A percentile compares a stretch with the other conserved stretches of the same genome.
These are phyloP conservation scores for Rhizoctonia solani DNA, from an alignment of 1,284 basidiomycete species.

Conservation along the genomic window DNA sequence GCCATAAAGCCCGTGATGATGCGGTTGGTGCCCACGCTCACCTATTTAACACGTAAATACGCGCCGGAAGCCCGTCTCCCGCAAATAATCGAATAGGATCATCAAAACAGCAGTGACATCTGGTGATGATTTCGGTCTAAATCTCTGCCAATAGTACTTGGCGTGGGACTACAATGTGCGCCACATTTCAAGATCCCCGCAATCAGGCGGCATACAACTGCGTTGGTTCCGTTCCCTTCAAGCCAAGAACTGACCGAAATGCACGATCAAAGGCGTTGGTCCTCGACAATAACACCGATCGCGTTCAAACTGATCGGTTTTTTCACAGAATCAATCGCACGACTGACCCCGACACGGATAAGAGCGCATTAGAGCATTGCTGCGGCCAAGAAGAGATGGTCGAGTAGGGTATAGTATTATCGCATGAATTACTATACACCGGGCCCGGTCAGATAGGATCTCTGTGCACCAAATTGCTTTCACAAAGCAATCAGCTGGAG, in stretches of 20 bases:
- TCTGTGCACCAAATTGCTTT: too few relatives aligned
- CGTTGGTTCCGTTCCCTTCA: too few relatives aligned
- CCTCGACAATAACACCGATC: neutral
- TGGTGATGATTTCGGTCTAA: neutral
- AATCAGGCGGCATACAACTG: neutral
- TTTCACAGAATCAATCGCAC: neutral
- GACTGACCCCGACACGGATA: too few relatives aligned
- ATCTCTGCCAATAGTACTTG: neutral
- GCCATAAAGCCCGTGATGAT: neutral
- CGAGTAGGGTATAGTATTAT: too few relatives aligned
- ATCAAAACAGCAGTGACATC: neutral
- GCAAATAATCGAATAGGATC: neutral
- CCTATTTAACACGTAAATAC: neutral
- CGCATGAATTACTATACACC: too few relatives aligned
- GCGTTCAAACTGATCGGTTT: neutral
- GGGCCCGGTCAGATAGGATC: too few relatives aligned
- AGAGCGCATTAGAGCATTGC: too few relatives aligned
- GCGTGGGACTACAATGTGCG: neutral
- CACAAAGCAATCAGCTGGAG: too few relatives aligned
- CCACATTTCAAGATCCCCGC: neutral
- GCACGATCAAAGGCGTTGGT: neutral
- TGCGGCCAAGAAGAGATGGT: too few relatives aligned
- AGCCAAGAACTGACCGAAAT: constrained; percentile 1
- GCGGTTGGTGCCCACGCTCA: neutral
- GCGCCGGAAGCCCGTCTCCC: neutral